A percentile compares a stretch with the other conserved stretches of the same genome.
Conservation (phyloP, 495 filamentous ascomycete genomes). For the Talaromyces liani region DNA sequence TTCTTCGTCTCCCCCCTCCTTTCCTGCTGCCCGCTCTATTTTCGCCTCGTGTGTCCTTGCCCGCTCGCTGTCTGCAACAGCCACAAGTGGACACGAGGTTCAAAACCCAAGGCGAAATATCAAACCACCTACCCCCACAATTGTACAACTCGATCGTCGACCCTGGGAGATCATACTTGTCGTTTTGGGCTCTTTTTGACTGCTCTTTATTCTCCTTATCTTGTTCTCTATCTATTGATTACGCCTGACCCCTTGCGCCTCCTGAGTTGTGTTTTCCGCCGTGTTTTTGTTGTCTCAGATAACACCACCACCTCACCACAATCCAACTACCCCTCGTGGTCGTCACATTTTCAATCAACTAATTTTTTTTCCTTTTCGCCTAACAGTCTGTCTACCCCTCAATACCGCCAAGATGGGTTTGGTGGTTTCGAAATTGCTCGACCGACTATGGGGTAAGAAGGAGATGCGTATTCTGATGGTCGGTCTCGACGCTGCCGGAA, state of each 20-base stretch:
- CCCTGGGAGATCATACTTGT: conserved; percentile 3
- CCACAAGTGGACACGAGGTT: conserved; percentile 1
- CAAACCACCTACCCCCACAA: conserved; percentile 11
- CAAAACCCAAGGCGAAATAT: background rate
- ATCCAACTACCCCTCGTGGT: background rate
- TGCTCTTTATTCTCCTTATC: conserved; percentile 8
- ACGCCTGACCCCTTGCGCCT: background rate
- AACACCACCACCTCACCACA: conserved; percentile 1
- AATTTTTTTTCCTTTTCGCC: background rate
- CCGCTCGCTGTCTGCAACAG: conserved; percentile 15
- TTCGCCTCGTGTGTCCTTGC: conserved; percentile 7
- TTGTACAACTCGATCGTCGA: conserved; percentile 11
- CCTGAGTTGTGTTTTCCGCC: background rate
- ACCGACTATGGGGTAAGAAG: conserved; percentile 96
- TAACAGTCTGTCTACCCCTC: conserved; percentile 11
- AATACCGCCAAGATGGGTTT: conserved; percentile 80
- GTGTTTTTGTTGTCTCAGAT: conserved; percentile 3
- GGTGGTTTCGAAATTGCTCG: conserved; percentile 86
- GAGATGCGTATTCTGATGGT: conserved; percentile 99
- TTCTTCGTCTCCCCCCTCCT: conserved; percentile 1
- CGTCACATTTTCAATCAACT: background rate
- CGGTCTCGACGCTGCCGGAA: conserved; percentile 97
- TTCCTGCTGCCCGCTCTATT: conserved; percentile 12
- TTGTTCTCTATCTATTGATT: background rate
- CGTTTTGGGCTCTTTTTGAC: background rate